phyloP scores from a whole-genome alignment of 2,329 filamentous ascomycete genomes.

The Chaetomium sp. region DNA sequence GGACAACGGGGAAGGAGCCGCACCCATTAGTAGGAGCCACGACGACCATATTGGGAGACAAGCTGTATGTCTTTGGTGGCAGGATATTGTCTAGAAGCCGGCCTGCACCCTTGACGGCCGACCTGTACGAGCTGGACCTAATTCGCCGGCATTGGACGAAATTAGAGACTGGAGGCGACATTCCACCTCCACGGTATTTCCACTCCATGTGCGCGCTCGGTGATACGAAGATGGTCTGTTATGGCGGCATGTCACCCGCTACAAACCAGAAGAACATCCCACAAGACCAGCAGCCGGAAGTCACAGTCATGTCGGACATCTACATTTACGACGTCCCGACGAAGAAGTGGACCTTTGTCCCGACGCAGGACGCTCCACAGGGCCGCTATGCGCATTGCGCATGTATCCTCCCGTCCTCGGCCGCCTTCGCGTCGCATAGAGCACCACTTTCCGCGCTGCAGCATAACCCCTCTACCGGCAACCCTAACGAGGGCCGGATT shows the following conservation, averaged over 20 bases:
- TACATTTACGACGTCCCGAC: conserved; percentile 87
- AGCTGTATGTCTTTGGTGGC: conserved; percentile 93
- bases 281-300: conserved; percentile 69
- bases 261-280: conserved; percentile 42
- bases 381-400: conserved; percentile 96
- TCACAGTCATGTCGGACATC: conserved; percentile 96
- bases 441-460: conserved; percentile 82
- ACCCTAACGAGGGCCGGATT: conserved; percentile 79
- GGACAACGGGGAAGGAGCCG: conserved; percentile 87
- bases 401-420: conserved; percentile 81
- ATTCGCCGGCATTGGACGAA: conserved; percentile 91
- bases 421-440: conserved; percentile 75
- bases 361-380: conserved; percentile 75
- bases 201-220: conserved; percentile 92
- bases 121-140: conserved; percentile 89
- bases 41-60: conserved; percentile 90
- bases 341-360: conserved; percentile 77
- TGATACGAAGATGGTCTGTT: conserved; percentile 94
- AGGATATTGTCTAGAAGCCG: conserved; percentile 77
- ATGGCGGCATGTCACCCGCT: conserved; percentile 93
- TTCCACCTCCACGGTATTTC: conserved; percentile 89
- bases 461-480: conserved; percentile 76
- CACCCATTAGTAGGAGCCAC: conserved; percentile 90
- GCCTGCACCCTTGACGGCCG: conserved; percentile 73
- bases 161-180: conserved; percentile 73